Evolutionary conservation across 2,329 filamentous ascomycete genomes (phyloP).

Genomic region (Fusarium longipes): DNA sequence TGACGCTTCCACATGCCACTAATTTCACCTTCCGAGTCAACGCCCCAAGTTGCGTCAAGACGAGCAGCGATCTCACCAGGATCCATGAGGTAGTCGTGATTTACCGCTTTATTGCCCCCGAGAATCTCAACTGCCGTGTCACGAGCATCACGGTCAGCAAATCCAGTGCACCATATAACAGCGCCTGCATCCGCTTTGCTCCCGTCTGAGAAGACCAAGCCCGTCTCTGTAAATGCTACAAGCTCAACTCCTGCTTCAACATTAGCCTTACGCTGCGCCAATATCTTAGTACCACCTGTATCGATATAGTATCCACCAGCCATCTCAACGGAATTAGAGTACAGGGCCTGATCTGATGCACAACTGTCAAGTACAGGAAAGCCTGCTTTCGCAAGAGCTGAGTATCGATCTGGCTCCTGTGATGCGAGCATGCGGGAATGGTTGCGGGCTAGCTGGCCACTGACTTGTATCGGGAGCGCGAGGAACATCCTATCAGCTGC

Average conservation of each 20-base stretch:
- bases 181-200: conserved; percentile 8
- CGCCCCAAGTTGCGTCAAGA: conserved; percentile 26
- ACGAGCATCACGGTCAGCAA: conserved; percentile 18
- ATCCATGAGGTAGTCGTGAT: background rate
- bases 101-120: rapidly evolving
- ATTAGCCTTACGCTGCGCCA: conserved; percentile 5
- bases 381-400: background rate
- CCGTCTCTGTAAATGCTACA: background rate
- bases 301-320: conserved; percentile 31
- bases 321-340: conserved; percentile 23
- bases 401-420: conserved; percentile 23
- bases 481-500: conserved; percentile 19
- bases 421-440: conserved; percentile 21
- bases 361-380: conserved; percentile 25
- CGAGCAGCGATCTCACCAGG: conserved; percentile 4
- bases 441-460: conserved; percentile 10
- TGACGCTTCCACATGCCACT: conserved; percentile 40
- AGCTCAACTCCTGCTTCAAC: conserved; percentile 20
- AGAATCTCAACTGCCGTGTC: background rate
- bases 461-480: conserved; percentile 3
- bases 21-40: conserved; percentile 31
- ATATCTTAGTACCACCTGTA: conserved; percentile 4
- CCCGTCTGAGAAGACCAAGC: conserved; percentile 24
- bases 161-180: conserved; percentile 33
- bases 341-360: background rate